These are phyloP conservation scores for Camelina laxa DNA, from an alignment of 345 rosid genomes.

Conservation along the genomic window DNA sequence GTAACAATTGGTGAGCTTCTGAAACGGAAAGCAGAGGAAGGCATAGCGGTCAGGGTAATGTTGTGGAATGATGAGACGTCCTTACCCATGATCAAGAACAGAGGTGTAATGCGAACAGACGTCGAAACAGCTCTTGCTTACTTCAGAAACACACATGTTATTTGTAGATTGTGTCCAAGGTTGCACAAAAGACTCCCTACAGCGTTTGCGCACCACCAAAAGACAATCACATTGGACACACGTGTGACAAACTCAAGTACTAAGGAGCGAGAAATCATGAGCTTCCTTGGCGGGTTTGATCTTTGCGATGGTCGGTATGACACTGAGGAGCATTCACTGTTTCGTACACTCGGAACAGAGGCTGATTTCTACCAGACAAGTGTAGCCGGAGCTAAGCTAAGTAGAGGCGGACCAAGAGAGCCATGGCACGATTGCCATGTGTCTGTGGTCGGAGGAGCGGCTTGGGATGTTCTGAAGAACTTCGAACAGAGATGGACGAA, in stretches of 20 bases:
- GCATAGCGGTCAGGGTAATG: conserved; percentile 86
- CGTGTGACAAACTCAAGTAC: conserved; percentile 38
- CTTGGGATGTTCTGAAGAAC: conserved; percentile 70
- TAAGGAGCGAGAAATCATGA: conserved; percentile 67
- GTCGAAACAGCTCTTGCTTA: conserved; percentile 70
- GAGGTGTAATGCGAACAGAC: conserved; percentile 77
- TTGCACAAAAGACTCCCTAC: conserved; percentile 74
- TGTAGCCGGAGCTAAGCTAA: conserved; percentile 65
- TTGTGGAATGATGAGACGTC: conserved; percentile 90
- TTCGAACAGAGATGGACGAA: conserved; percentile 90
- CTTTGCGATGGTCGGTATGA: conserved; percentile 84
- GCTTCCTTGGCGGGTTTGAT: conserved; percentile 86
- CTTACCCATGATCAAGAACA: conserved; percentile 74
- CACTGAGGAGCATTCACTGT: conserved; percentile 83
- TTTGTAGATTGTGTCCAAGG: conserved; percentile 75
- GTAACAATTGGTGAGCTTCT: conserved; percentile 74
- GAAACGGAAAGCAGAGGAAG: conserved; percentile 77
- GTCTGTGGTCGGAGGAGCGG: conserved; percentile 69
- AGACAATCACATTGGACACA: conserved; percentile 69
- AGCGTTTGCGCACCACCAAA: conserved; percentile 85
- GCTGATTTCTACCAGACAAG: conserved; percentile 77
- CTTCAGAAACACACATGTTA: conserved; percentile 66
- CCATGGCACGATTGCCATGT: conserved; percentile 95
- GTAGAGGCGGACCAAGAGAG: conserved; percentile 89
- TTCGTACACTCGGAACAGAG: conserved; percentile 56